Evolutionary conservation across 1,284 basidiomycete species (phyloP).

Genomic region (Rhodotorula sp.): DNA sequence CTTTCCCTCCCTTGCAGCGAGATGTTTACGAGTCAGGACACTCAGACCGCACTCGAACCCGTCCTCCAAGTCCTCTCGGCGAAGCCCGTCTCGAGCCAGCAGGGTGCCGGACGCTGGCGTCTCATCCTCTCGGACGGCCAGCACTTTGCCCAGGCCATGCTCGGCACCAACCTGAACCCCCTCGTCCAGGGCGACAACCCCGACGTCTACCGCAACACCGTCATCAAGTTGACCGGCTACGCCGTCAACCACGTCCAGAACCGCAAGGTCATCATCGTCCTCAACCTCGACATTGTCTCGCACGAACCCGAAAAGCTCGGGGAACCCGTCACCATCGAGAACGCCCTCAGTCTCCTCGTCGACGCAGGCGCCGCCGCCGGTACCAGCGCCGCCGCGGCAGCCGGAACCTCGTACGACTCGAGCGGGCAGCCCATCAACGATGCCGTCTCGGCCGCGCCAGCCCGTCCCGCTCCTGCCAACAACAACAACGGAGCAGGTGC

Average conservation of each 20-base stretch:
- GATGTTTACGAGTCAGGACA: conserved; percentile 32
- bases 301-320: conserved; percentile 69
- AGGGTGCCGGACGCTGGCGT: conserved; percentile 48
- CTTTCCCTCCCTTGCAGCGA: conserved; percentile 13
- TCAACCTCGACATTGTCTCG: conserved; percentile 58
- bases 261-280: conserved; percentile 75
- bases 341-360: conserved; percentile 4
- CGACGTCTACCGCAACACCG: conserved; percentile 66
- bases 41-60: conserved; percentile 51
- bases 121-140: conserved; percentile 66
- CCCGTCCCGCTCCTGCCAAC: not conserved
- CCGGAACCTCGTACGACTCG: not conserved
- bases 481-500: not conserved
- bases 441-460: conserved; percentile 10
- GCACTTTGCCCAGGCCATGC: conserved; percentile 86
- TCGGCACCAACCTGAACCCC: conserved; percentile 84
- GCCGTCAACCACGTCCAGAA: conserved; percentile 81
- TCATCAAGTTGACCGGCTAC: conserved; percentile 73
- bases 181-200: conserved; percentile 60
- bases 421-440: not conserved
- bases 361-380: not conserved
- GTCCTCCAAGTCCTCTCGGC: conserved; percentile 76
- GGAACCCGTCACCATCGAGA: conserved; percentile 58
- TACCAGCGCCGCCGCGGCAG: not conserved
- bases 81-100: conserved; percentile 61